These are phyloP conservation scores for Pyricularia grisea DNA, from an alignment of 2,329 filamentous ascomycete species.

Conservation along the genomic window DNA sequence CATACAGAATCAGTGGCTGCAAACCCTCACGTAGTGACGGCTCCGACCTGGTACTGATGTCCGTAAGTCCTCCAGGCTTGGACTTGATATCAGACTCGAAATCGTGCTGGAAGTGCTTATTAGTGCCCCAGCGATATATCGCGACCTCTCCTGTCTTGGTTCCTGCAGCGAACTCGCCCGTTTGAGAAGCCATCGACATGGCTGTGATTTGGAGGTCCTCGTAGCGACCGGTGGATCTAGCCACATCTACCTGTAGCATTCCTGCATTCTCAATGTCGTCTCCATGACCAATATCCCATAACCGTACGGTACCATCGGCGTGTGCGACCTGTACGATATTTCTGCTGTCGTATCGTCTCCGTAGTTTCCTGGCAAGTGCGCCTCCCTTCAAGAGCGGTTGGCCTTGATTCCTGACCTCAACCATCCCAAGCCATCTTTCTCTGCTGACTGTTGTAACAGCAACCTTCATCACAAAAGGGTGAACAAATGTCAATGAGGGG, in stretches of 20 bases:
- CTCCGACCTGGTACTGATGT: slow-evolving; percentile 66
- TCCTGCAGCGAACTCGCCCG: slow-evolving; percentile 78
- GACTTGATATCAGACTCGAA: slow-evolving; percentile 34
- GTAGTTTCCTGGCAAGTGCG: slow-evolving; percentile 56
- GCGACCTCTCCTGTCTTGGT: slow-evolving; percentile 75
- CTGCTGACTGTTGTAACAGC: slow-evolving; percentile 67
- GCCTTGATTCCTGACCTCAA: slow-evolving; percentile 72
- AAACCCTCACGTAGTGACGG: slow-evolving; percentile 55
- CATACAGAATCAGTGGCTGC: slow-evolving; percentile 69
- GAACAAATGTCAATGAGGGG: slow-evolving; percentile 76
- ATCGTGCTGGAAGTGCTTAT: slow-evolving; percentile 61
- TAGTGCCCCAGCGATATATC: slow-evolving; percentile 81
- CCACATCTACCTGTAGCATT: slow-evolving; percentile 78
- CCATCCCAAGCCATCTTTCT: slow-evolving; percentile 79
- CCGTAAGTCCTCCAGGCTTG: slow-evolving; percentile 61
- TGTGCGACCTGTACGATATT: slow-evolving; percentile 83
- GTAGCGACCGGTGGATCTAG: slow-evolving; percentile 69
- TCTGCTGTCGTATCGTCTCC: slow-evolving; percentile 71
- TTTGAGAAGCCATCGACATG: slow-evolving; percentile 72
- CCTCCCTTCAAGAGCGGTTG: slow-evolving; percentile 74
- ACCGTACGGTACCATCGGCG: slow-evolving; percentile 79
- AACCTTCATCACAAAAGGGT: slow-evolving; percentile 74
- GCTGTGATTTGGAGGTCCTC: slow-evolving; percentile 67
- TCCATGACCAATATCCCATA: slow-evolving; percentile 88
- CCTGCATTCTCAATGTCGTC: slow-evolving; percentile 86